Conservation (phyloP, 441 rosid species). For the Melastoma candidum region DNA sequence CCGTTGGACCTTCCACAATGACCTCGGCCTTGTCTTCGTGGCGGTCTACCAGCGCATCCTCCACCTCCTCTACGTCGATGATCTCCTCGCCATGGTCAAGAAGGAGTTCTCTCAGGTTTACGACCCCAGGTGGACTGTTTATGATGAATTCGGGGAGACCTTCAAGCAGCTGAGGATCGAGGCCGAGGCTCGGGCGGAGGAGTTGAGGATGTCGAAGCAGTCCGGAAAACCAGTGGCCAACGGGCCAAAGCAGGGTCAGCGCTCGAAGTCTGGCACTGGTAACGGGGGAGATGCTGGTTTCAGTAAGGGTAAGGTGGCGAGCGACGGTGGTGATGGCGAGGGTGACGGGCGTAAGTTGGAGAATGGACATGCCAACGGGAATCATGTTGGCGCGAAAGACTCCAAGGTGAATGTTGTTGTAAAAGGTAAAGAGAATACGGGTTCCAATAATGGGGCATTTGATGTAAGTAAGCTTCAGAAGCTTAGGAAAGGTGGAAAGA, state of each 20-base stretch:
- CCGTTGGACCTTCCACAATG: conserved; percentile 93
- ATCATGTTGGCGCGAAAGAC: conserved; percentile 27
- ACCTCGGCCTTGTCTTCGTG: conserved; percentile 88
- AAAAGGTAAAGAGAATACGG: conserved; percentile 73
- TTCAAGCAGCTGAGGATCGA: conserved; percentile 90
- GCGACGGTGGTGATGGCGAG: conserved; percentile 41
- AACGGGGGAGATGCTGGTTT: conserved; percentile 38
- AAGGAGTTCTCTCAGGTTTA: conserved; percentile 67
- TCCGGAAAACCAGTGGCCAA: conserved; percentile 36
- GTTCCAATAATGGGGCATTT: conserved; percentile 62
- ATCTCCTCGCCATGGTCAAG: conserved; percentile 66
- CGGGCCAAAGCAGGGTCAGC: conserved; percentile 57
- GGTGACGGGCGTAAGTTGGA: conserved; percentile 36
- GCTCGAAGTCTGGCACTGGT: conserved; percentile 33
- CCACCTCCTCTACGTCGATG: conserved; percentile 81
- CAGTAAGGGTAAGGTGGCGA: conserved; percentile 28
- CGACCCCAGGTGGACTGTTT: conserved; percentile 52
- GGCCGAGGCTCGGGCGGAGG: conserved; percentile 89
- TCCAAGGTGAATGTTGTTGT: conserved; percentile 37
- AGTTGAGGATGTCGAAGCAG: conserved; percentile 60
- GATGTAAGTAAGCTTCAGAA: conserved; percentile 90
- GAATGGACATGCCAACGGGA: conserved; percentile 56
- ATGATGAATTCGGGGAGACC: conserved; percentile 62
- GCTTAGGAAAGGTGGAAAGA: conserved; percentile 75
- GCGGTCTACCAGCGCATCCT: conserved; percentile 94